These are phyloP conservation scores for Backusella morwellensis DNA, from an alignment of 192 early-diverging fungal species.

Conservation along the genomic window DNA sequence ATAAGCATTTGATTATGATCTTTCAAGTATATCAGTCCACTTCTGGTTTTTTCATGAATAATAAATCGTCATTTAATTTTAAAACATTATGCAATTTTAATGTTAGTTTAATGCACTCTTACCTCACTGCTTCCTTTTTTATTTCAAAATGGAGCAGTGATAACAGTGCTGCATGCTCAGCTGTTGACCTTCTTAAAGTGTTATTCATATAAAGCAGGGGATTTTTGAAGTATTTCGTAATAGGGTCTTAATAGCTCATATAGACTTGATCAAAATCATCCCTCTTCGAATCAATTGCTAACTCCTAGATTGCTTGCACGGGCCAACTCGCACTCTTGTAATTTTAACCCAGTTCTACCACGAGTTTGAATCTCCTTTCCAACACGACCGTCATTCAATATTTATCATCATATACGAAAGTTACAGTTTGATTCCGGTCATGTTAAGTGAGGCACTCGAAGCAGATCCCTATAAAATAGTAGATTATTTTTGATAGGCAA, in stretches of 20 bases:
- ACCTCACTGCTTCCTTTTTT: constrained; percentile 69
- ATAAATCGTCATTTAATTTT: background rate
- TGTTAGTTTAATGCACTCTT: background rate
- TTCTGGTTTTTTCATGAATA: background rate
- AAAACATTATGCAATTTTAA: background rate
- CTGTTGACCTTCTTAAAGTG: constrained; percentile 67
- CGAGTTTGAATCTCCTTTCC: constrained; percentile 79
- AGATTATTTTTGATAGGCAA: constrained; percentile 71
- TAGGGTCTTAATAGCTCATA: constrained; percentile 94
- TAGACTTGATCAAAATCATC: constrained; percentile 95
- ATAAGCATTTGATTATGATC: background rate
- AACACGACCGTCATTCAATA: constrained; percentile 57
- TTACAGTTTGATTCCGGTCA: constrained; percentile 48
- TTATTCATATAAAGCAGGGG: constrained; percentile 64
- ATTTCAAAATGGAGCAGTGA: constrained; percentile 83
- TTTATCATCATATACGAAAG: constrained; percentile 62
- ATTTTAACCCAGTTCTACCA: constrained; percentile 70
- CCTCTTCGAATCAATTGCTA: constrained; percentile 88
- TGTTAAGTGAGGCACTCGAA: constrained; percentile 71
- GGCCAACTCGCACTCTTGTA: constrained; percentile 80
- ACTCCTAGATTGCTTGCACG: constrained; percentile 67
- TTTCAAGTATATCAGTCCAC: constrained; percentile 51
- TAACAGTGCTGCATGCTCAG: constrained; percentile 84
- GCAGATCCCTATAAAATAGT: constrained; percentile 65
- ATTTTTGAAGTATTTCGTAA: constrained; percentile 17